Evolutionary conservation across 805 yeast species (phyloP), one percentile per base, ranked within the genome.

Genomic region (Starmerella stigmatis): DNA sequence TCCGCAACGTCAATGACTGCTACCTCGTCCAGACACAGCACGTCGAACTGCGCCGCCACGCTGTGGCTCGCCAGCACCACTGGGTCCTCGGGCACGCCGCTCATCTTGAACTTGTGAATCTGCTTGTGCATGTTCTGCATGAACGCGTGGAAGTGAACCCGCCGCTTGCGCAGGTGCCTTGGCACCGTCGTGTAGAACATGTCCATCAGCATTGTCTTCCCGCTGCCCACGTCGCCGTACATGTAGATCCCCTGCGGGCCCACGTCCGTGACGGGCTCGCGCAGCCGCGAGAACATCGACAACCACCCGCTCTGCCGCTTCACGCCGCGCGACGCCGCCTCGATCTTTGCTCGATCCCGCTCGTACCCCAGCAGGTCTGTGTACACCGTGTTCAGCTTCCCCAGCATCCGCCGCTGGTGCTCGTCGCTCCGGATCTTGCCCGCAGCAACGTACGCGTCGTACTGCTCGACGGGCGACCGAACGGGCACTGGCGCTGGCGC

Each of bases 1-100:
- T 92, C 98, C 0, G 97, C 98, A 25, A 92, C 96, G 62, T 92
- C 98, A 0, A 95, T 86, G 34, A 92, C 98, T 64, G 92, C 97
- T 60, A 92, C 89, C 65, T 92, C 98, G 65, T 92, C 98, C 61
- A 92, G 85, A 63, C 98, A 92, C 48, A 92, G 63, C 1, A 92
- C 77, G 1, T 89, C 80, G 4, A 92, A 72, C 41, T 72, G 69
- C 51, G 73, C 73, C 1, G 96, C 83, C 45, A 92, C 75, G 57
- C 85, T 94, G 49, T 79, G 78, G 0, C 96, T 96, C 15, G 54
- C 57, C 28, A 86, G 65, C 27, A 76, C 62, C 2, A 96, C 96
- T 41, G 88, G 79, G 2, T 88, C 80, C 57, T 88, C 96, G 43
- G 81, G 65, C 52, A 81, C 86, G 54, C 75, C 70, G 19, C 62